Conservation (phyloP, 2,329 filamentous ascomycete species). For the Cercospora janseana region DNA sequence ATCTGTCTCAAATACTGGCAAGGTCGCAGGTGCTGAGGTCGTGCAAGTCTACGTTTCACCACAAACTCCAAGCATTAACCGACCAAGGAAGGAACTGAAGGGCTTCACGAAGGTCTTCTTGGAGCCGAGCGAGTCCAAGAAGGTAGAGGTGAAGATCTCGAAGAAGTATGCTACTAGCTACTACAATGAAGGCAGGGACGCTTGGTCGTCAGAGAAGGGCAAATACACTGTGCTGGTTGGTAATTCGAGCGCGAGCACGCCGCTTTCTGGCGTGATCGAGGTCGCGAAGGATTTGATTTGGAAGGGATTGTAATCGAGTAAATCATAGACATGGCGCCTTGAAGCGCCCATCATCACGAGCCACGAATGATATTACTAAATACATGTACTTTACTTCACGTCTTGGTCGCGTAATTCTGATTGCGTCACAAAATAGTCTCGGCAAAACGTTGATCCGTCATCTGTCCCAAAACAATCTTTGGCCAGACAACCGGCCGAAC, state of each 20-base stretch:
- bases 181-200: slow-evolving; percentile 65
- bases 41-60: slow-evolving; percentile 69
- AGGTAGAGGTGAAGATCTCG: slow-evolving; percentile 55
- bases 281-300: slow-evolving; percentile 65
- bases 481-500: slow-evolving; percentile 5
- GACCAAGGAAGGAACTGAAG: slow-evolving; percentile 68
- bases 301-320: slow-evolving; percentile 52
- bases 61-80: slow-evolving; percentile 59
- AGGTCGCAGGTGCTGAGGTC: slow-evolving; percentile 59
- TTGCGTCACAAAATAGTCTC: background rate
- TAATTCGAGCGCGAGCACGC: slow-evolving; percentile 55
- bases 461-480: slow-evolving; percentile 2
- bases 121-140: slow-evolving; percentile 56
- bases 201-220: slow-evolving; percentile 67
- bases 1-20: slow-evolving; percentile 58
- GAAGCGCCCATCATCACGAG: too few species aligned
- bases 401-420: too few species aligned
- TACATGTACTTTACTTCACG: too few species aligned
- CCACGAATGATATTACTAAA: too few species aligned
- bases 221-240: slow-evolving; percentile 62
- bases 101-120: slow-evolving; percentile 66
- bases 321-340: too few species aligned
- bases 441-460: slow-evolving; percentile 1
- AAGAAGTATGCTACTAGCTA: slow-evolving; percentile 67
- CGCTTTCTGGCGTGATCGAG: slow-evolving; percentile 54